Percentiles rank a stretch among this genome's conserved stretches.
phyloP scores from a whole-genome alignment of 2,329 filamentous ascomycete species.

The Aspergillus sclerotialis region DNA sequence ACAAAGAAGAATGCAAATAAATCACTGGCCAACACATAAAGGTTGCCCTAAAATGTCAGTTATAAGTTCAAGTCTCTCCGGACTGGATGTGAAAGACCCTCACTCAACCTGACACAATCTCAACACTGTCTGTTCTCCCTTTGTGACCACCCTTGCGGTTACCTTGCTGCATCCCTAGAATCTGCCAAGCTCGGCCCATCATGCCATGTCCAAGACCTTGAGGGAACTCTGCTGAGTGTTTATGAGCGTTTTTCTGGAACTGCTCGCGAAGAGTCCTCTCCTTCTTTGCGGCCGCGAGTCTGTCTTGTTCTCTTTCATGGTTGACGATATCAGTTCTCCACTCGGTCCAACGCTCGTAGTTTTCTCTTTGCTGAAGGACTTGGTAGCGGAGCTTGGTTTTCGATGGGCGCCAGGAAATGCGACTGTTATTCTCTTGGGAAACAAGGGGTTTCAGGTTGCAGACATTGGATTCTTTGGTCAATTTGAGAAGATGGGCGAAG shows the following conservation, averaged over 20 bases:
- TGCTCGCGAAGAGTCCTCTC: conserved; percentile 23
- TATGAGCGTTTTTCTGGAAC: conserved; percentile 16
- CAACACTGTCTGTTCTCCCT: conserved; percentile 10
- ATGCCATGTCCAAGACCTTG: conserved; percentile 30
- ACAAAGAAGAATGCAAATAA: not conserved
- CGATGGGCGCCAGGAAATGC: conserved; percentile 33
- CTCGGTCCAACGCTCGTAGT: conserved; percentile 40
- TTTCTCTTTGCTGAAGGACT: conserved; percentile 37
- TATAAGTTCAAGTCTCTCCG: too few relatives aligned
- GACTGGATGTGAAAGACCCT: not conserved
- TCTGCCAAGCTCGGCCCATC: conserved; percentile 36
- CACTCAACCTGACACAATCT: conserved; percentile 9
- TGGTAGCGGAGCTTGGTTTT: conserved; percentile 38
- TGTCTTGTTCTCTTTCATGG: conserved; percentile 30
- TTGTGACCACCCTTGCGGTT: conserved; percentile 15
- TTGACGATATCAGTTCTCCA: conserved; percentile 36
- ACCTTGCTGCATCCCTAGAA: conserved; percentile 33
- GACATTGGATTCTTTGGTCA: conserved; percentile 35
- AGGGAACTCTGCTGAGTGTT: conserved; percentile 24
- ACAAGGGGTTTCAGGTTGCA: conserved; percentile 32
- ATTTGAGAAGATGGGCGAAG: conserved; percentile 34
- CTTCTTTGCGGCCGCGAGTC: conserved; percentile 26
- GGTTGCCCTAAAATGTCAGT: not conserved
- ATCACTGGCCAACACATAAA: not conserved
- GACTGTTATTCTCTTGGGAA: conserved; percentile 16